Percentiles rank a stretch among this genome's conserved stretches.
Evolutionary conservation across 2,329 filamentous ascomycete species (phyloP).

Genomic region (Arthrobotrys musiformis): DNA sequence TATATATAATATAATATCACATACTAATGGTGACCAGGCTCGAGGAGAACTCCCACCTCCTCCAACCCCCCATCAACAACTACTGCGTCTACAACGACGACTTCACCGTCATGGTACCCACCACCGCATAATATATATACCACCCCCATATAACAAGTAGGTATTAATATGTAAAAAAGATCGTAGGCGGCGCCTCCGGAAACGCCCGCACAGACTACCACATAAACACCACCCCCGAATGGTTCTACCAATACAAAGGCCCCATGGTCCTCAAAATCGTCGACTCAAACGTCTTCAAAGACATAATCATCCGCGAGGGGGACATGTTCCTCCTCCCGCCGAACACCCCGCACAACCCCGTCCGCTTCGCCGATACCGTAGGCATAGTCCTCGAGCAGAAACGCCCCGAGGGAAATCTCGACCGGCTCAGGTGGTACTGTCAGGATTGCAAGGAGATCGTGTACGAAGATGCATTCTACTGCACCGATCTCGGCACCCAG

Average conservation of each 20-base stretch:
- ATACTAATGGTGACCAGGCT: conserved; percentile 71
- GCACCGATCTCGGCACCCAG: conserved; percentile 89
- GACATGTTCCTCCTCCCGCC: conserved; percentile 91
- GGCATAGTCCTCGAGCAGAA: conserved; percentile 91
- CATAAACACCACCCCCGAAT: conserved; percentile 95
- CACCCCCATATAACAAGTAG: too few relatives aligned
- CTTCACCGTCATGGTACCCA: conserved; percentile 79
- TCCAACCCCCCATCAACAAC: conserved; percentile 95
- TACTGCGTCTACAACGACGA: conserved; percentile 92
- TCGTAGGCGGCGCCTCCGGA: conserved; percentile 81
- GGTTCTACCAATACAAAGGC: conserved; percentile 97
- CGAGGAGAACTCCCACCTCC: conserved; percentile 86
- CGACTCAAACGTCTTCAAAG: conserved; percentile 72
- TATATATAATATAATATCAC: not conserved
- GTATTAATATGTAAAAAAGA: conserved; percentile 64
- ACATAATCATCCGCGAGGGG: conserved; percentile 89
- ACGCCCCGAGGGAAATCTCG: conserved; percentile 75
- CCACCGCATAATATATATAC: conserved; percentile 39
- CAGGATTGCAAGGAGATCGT: conserved; percentile 75
- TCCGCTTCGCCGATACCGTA: conserved; percentile 90
- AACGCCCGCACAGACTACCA: conserved; percentile 98
- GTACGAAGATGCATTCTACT: conserved; percentile 87
- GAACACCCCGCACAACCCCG: conserved; percentile 97
- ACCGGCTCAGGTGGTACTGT: conserved; percentile 93
- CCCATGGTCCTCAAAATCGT: conserved; percentile 94